Evolutionary conservation across 2,329 filamentous ascomycete species (phyloP).

Genomic region (Aspergillus intermedius): DNA sequence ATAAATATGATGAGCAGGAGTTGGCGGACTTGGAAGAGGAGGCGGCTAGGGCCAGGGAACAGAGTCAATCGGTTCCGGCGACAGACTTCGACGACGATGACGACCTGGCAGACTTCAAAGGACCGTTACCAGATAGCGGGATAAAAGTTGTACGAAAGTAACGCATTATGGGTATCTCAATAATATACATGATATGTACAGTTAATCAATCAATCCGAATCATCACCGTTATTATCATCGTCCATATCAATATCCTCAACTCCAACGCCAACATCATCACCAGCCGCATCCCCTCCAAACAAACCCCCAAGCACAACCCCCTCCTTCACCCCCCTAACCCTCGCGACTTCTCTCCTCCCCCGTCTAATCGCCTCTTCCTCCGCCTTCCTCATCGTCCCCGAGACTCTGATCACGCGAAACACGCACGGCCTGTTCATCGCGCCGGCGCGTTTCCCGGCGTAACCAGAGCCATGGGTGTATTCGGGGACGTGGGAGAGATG

Average conservation of each 20-base stretch:
- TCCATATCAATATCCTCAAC: slow-evolving; percentile 45
- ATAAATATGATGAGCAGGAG: slow-evolving; percentile 78
- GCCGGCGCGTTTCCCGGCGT: slow-evolving; percentile 15
- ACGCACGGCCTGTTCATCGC: slow-evolving; percentile 53
- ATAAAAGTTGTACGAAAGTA: slow-evolving; percentile 64
- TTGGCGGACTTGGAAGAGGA: slow-evolving; percentile 68
- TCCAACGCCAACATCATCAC: slow-evolving; percentile 18
- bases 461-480: slow-evolving; percentile 22
- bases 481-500: slow-evolving; percentile 66
- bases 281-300: slow-evolving; percentile 25
- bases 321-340: slow-evolving; percentile 51
- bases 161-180: slow-evolving; percentile 25
- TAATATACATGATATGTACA: slow-evolving; percentile 6
- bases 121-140: slow-evolving; percentile 53
- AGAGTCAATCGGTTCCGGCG: slow-evolving; percentile 22
- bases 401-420: slow-evolving; percentile 77
- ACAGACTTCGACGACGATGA: slow-evolving; percentile 25
- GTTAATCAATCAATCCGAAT: slow-evolving; percentile 8
- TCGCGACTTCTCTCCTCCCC: slow-evolving; percentile 64
- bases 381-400: slow-evolving; percentile 85
- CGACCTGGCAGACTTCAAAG: slow-evolving; percentile 29
- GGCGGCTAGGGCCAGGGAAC: slow-evolving; percentile 45
- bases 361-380: slow-evolving; percentile 83
- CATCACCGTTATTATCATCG: slow-evolving; percentile 31
- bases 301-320: slow-evolving; percentile 31